Evolutionary conservation across 495 filamentous ascomycete species (phyloP), one percentile per base, ranked within the genome.

Genomic region (Penicillium silybi): DNA sequence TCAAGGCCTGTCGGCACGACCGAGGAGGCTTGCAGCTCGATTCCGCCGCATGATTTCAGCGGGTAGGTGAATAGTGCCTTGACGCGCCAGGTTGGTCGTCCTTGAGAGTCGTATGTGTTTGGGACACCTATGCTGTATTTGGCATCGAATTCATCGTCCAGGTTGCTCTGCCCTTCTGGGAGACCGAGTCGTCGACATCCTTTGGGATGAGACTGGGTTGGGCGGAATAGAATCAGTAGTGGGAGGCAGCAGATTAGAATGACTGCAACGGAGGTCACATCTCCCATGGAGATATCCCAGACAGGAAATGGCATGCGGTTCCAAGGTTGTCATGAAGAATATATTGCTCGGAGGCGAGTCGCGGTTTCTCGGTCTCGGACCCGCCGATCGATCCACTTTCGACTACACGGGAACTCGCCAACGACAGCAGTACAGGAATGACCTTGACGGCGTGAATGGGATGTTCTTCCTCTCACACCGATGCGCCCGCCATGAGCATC

Each of bases 41-140:
- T 83, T 13, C 86, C 88, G 53, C 78, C 75, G 64, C 92, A 96
- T 50, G 86, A 89, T 72, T 97, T 97, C 58, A 96, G 72, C 0
- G 92, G 92, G 65, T 92, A 95, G 37, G 89, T 85, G 73, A 86
- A 91, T 35, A 96, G 78, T 42, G 87, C 88, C 66, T 90, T 90
- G 57, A 97, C 74, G 18, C 64, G 77, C 79, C 79, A 86, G 46
- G 64, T 49, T 4, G 69, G 65, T 5, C 61, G 62, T 10, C 55
- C 49, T 9, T 43, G 18, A 9, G 61, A 48, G 9, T 52, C 46
- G 4, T 59, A 42, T 9, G 44, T 43, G 9, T 47, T 29, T 6
- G 67, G 54, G 4, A 63, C 41, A 7, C 62, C 65, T 0, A 63
- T 26, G 54, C 41, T 65, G 57, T 73, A 72, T 52, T 65, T 64